A percentile compares a stretch with the other conserved stretches of the same genome.
phyloP scores from a whole-genome alignment of 1,139 yeast species.

The Magnusiomyces magnusii region DNA sequence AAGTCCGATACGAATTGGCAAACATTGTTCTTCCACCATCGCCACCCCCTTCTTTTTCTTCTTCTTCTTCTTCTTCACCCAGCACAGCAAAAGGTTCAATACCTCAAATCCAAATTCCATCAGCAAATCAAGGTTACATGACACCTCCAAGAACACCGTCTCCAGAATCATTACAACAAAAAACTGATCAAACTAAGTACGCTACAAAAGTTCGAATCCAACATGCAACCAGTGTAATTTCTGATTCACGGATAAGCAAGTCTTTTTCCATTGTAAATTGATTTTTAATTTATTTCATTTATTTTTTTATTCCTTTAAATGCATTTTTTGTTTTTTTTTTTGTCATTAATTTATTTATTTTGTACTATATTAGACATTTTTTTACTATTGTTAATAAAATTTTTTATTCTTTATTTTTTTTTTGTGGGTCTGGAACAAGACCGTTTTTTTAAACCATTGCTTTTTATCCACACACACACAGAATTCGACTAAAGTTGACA shows the following conservation, averaged over 20 bases:
- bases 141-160: constrained; percentile 31
- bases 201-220: background rate
- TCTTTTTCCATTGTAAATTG: too few species aligned
- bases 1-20: constrained; percentile 20
- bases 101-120: constrained; percentile 9
- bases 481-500: too few species aligned
- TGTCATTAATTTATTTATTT: too few species aligned
- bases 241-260: background rate
- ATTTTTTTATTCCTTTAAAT: too few species aligned
- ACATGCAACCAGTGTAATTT: background rate
- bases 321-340: too few species aligned
- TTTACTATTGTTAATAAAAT: too few species aligned
- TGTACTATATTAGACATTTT: too few species aligned
- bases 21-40: constrained; percentile 22
- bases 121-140: constrained; percentile 19
- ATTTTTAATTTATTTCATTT: too few species aligned
- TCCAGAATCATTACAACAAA: constrained; percentile 2
- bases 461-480: too few species aligned
- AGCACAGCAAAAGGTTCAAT: background rate
- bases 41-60: constrained; percentile 19
- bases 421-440: too few species aligned
- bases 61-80: constrained; percentile 12
- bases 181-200: background rate
- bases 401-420: too few species aligned
- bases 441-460: too few species aligned